phyloP scores from a whole-genome alignment of 257 asterid genomes.

The Echites panduratus region DNA sequence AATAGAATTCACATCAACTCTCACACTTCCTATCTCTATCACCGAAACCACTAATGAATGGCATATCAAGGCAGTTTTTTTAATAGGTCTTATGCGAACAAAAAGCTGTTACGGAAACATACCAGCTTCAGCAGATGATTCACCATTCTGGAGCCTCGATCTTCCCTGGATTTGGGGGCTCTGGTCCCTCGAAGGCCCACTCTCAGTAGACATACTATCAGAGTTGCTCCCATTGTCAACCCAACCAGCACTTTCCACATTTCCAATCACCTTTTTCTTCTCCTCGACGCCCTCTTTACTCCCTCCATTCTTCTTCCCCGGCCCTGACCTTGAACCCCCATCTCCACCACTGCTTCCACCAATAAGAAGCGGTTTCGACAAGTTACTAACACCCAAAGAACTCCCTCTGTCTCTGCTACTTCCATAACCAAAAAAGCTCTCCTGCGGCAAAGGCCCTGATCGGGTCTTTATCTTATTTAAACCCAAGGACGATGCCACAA shows the following conservation, averaged over 20 bases:
- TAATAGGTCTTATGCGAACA: background rate
- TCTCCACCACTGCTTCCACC: constrained; percentile 42
- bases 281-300: constrained; percentile 24
- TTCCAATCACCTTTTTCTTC: constrained; percentile 20
- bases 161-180: constrained; percentile 62
- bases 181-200: constrained; percentile 67
- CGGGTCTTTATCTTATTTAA: constrained; percentile 95
- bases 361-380: constrained; percentile 53
- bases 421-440: constrained; percentile 74
- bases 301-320: constrained; percentile 21
- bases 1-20: background rate
- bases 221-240: constrained; percentile 56
- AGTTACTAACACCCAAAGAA: constrained; percentile 67
- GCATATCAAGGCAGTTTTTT: background rate
- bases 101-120: constrained; percentile 10
- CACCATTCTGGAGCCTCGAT: constrained; percentile 69
- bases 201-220: constrained; percentile 61
- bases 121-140: constrained; percentile 84
- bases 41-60: background rate
- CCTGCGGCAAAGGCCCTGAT: constrained; percentile 99
- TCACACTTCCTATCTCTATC: background rate
- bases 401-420: constrained; percentile 62
- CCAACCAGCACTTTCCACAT: constrained; percentile 20
- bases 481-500: constrained; percentile 93
- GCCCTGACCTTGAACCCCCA: constrained; percentile 25